Percentiles rank a stretch among this genome's conserved stretches.
These are phyloP conservation scores for Eleusine indica DNA, from an alignment of 176 grass and related monocot genomes.

Conservation along the genomic window DNA sequence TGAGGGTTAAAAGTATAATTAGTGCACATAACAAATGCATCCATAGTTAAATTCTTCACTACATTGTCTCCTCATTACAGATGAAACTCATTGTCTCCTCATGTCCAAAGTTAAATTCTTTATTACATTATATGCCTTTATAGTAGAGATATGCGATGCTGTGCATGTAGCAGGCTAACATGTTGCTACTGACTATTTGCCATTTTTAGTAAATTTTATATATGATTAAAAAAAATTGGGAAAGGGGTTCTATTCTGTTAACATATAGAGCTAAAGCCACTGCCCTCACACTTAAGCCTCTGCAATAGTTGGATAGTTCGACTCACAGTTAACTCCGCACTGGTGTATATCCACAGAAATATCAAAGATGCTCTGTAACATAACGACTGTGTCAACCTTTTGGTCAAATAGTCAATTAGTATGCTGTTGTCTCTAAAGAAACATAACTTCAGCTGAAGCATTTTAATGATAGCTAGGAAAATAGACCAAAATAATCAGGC, in stretches of 20 bases:
- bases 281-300: background rate
- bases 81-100: background rate
- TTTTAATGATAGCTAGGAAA: background rate
- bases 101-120: background rate
- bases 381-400: background rate
- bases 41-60: background rate
- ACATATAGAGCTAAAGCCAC: background rate
- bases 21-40: background rate
- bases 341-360: background rate
- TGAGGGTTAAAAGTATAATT: background rate
- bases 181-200: background rate
- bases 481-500: background rate
- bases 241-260: too few relatives aligned
- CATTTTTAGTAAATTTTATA: background rate
- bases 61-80: too few relatives aligned
- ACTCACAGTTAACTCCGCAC: background rate
- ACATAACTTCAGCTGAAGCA: background rate
- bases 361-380: background rate
- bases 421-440: background rate
- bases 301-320: background rate
- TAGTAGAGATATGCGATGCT: background rate
- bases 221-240: too few relatives aligned
- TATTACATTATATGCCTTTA: background rate
- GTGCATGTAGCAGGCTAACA: background rate
- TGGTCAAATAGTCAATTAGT: background rate